Conservation (phyloP, 192 early-diverging fungal species). For the Linnemannia zychae region DNA sequence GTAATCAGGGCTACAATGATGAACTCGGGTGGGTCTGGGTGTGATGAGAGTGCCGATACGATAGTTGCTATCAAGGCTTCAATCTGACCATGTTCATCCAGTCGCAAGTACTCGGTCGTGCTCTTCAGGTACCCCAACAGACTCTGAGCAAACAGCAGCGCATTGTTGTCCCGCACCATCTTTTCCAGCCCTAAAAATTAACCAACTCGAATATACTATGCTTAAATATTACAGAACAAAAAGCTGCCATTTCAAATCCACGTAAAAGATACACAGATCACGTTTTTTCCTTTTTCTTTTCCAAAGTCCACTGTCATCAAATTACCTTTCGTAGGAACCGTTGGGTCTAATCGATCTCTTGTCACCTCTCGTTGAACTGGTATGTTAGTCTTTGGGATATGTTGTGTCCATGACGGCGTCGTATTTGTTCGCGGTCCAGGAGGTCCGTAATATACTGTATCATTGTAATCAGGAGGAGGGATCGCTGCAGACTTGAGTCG, state of each 20-base stretch:
- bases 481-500: not conserved
- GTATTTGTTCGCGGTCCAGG: not conserved
- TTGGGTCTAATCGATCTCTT: not conserved
- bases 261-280: no score
- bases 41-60: not conserved
- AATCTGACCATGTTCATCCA: not conserved
- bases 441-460: not conserved
- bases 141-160: constrained; percentile 28
- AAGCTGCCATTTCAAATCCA: no score
- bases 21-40: constrained; percentile 29
- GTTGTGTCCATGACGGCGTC: not conserved
- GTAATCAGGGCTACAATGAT: constrained; percentile 27
- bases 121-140: constrained; percentile 9
- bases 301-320: not conserved
- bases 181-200: not conserved
- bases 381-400: not conserved
- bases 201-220: not conserved
- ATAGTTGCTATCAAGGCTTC: not conserved
- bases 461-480: not conserved
- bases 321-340: not conserved
- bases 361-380: not conserved
- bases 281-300: not conserved
- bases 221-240: not conserved
- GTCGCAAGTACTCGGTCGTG: not conserved
- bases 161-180: constrained; percentile 22